phyloP scores from a whole-genome alignment of 495 filamentous ascomycete genomes.

The Hypomontagnella monticulosa region DNA sequence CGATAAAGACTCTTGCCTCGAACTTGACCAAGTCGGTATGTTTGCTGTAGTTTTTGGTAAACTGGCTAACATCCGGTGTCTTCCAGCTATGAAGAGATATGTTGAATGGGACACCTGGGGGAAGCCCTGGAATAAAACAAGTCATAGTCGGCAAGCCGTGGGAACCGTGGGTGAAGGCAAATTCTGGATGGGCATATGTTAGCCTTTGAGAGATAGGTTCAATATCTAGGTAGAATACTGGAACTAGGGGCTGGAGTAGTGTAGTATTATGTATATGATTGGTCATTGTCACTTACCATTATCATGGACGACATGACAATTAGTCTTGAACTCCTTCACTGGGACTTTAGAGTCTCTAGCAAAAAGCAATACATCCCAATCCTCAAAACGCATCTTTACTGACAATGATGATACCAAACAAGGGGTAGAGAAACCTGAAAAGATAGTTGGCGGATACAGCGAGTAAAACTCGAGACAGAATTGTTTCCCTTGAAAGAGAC shows the following conservation, averaged over 20 bases:
- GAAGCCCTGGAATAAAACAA: constrained; percentile 77
- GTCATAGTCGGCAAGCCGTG: constrained; percentile 73
- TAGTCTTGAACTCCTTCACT: constrained; percentile 86
- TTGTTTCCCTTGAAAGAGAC: constrained; percentile 14
- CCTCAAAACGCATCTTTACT: constrained; percentile 77
- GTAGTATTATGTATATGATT: too few species aligned
- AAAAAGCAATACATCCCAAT: constrained; percentile 89
- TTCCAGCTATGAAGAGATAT: constrained; percentile 86
- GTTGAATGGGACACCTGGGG: constrained; percentile 69
- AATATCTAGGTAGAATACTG: not conserved
- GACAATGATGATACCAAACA: constrained; percentile 38
- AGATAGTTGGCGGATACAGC: constrained; percentile 33
- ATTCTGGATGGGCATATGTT: constrained; percentile 42
- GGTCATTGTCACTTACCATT: constrained; percentile 54
- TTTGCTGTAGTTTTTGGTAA: constrained; percentile 68
- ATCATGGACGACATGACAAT: constrained; percentile 79
- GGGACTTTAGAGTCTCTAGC: constrained; percentile 68
- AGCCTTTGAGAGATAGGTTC: not conserved
- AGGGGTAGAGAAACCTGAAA: constrained; percentile 34
- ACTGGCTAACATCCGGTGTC: constrained; percentile 69
- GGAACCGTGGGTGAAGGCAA: constrained; percentile 54
- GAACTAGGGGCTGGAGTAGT: too few species aligned
- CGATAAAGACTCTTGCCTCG: constrained; percentile 74
- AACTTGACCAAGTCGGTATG: constrained; percentile 69
- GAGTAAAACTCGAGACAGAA: constrained; percentile 25